Percentiles rank a stretch among this genome's conserved stretches.
phyloP scores from a whole-genome alignment of 1,284 basidiomycete species.

The Ceratobasidium sp. region DNA sequence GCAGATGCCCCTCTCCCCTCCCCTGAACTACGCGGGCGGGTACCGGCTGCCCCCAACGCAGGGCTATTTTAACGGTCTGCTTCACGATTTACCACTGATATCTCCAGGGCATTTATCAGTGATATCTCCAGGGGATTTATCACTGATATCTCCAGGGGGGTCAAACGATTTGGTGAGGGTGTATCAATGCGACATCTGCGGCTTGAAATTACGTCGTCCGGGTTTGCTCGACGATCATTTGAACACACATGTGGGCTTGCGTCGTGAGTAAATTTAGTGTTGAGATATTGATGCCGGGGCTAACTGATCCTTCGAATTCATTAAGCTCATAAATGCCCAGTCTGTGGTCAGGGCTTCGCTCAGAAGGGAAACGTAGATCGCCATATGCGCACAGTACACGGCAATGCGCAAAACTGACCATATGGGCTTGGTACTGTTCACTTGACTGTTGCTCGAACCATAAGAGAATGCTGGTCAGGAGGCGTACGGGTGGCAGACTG shows the following conservation, averaged over 20 bases:
- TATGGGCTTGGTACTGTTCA: too few species aligned
- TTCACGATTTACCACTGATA: too few species aligned
- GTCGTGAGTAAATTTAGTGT: slow-evolving; percentile 13
- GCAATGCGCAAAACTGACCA: background rate
- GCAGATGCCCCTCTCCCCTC: slow-evolving; percentile 22
- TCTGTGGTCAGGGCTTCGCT: background rate
- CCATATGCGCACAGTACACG: background rate
- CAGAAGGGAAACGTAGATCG: slow-evolving; percentile 13
- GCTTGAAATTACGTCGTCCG: slow-evolving; percentile 5
- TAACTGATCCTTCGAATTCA: background rate
- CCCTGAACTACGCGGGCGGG: slow-evolving; percentile 7
- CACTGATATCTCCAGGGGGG: too few species aligned
- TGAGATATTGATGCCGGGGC: background rate
- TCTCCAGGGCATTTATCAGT: too few species aligned
- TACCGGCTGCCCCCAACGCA: background rate
- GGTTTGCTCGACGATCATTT: slow-evolving; percentile 31
- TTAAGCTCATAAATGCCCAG: background rate
- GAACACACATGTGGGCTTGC: slow-evolving; percentile 19
- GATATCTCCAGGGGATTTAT: too few species aligned
- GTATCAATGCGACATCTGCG: slow-evolving; percentile 21
- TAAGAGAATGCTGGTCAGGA: too few species aligned
- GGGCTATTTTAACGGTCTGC: too few species aligned
- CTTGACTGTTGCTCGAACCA: too few species aligned
- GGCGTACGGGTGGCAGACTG: too few species aligned
- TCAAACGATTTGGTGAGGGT: background rate